phyloP scores from a whole-genome alignment of 306 rosid species.

The Luffa aegyptiaca region DNA sequence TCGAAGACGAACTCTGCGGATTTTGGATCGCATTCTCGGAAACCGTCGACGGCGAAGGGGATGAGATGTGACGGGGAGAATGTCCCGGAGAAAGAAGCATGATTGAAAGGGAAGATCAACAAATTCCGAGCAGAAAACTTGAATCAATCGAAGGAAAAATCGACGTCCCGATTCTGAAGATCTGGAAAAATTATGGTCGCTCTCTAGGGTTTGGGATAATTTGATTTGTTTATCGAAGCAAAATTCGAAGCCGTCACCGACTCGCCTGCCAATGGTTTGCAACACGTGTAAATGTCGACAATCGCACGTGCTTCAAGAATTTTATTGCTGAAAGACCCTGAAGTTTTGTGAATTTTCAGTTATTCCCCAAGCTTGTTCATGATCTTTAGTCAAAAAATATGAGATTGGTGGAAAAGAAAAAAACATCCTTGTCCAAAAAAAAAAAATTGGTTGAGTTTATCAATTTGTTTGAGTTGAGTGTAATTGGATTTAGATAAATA shows the following conservation, averaged over 20 bases:
- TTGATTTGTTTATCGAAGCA: not conserved
- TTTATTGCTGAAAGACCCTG: not conserved
- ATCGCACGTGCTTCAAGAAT: not conserved
- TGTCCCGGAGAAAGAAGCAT: conserved; percentile 96
- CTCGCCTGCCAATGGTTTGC: not conserved
- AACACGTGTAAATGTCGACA: not conserved
- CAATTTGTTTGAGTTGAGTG: too few species aligned
- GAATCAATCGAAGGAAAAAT: not conserved
- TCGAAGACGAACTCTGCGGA: conserved; percentile 23
- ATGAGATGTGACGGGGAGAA: conserved; percentile 77
- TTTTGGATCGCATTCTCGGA: conserved; percentile 21
- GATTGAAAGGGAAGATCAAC: not conserved
- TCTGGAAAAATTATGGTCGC: not conserved
- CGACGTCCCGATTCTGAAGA: not conserved
- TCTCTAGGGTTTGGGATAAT: conserved; percentile 1
- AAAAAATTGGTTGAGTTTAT: too few species aligned
- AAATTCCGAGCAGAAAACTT: not conserved
- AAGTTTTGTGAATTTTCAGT: not conserved
- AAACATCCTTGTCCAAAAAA: too few species aligned
- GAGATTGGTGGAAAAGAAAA: not conserved
- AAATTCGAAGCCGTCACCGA: not conserved
- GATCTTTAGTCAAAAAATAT: not conserved
- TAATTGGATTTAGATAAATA: too few species aligned
- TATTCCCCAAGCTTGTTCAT: not conserved
- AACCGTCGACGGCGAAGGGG: conserved; percentile 52